Conservation (phyloP, 2,329 filamentous ascomycete species). For the Fusarium fujikuroi region DNA sequence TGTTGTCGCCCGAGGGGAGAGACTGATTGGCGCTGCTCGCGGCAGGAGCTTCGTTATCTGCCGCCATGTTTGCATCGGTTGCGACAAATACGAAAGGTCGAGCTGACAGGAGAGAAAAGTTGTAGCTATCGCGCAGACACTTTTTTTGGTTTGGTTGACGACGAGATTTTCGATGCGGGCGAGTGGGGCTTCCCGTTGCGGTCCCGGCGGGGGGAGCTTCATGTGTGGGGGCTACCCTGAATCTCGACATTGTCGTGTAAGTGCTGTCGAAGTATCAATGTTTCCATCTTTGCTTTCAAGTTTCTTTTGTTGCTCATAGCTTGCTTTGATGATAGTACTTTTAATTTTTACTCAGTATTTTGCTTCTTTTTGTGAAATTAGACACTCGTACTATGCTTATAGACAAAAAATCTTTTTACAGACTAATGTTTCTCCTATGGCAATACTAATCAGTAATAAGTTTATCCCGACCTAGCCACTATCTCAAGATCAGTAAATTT, state of each 20-base stretch:
- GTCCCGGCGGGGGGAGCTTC: slow-evolving; percentile 32
- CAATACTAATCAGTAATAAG: fast-evolving
- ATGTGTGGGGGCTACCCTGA: slow-evolving; percentile 19
- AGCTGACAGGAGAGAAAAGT: not conserved
- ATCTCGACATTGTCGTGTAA: not conserved
- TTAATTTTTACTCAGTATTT: fast-evolving
- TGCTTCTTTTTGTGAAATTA: no score
- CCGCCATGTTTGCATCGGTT: slow-evolving; percentile 50
- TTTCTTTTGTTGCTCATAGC: not conserved
- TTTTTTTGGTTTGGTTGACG: slow-evolving; percentile 29
- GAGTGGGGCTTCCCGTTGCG: slow-evolving; percentile 37
- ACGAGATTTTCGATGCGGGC: slow-evolving; percentile 38
- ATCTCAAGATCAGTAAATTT: no score
- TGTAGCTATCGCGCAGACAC: slow-evolving; percentile 15
- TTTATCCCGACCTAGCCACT: no score
- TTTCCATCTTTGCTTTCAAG: not conserved
- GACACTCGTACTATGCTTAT: not conserved
- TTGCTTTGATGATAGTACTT: not conserved
- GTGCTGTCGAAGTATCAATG: not conserved
- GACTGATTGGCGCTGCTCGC: slow-evolving; percentile 38
- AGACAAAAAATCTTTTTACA: fast-evolving
- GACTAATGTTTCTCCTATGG: fast-evolving
- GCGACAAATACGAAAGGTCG: slow-evolving; percentile 22
- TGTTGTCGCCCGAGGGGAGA: slow-evolving; percentile 34
- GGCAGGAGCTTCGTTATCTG: slow-evolving; percentile 46